Evolutionary conservation across 768 basidiomycete species (phyloP).

Genomic region (Pisolithus orientalis): DNA sequence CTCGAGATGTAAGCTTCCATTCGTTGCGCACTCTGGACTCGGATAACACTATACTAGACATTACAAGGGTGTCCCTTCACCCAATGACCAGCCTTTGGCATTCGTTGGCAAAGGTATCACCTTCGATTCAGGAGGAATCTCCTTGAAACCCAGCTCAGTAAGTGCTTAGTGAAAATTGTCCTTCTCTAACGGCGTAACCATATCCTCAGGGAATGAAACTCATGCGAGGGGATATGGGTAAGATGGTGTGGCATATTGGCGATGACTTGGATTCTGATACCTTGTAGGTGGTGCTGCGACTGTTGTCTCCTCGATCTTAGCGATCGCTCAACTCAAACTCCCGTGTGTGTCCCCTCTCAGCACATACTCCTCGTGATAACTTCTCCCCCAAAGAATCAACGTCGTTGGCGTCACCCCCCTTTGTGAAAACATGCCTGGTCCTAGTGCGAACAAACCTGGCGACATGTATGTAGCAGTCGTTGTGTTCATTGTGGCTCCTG

Average conservation of each 20-base stretch:
- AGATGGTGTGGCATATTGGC: neutral
- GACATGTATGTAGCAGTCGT: conserved; percentile 52
- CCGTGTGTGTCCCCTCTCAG: conserved; percentile 45
- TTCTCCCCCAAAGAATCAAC: conserved; percentile 49
- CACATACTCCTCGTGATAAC: neutral
- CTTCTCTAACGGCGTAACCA: neutral
- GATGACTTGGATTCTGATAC: neutral
- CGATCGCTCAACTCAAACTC: conserved; percentile 75
- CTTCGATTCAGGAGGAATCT: conserved; percentile 86
- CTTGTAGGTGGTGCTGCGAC: conserved; percentile 67
- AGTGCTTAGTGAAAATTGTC: conserved; percentile 15
- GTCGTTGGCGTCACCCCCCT: conserved; percentile 68
- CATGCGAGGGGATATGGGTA: conserved; percentile 87
- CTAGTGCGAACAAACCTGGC: conserved; percentile 64
- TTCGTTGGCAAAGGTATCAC: conserved; percentile 88
- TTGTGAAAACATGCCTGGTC: conserved; percentile 82
- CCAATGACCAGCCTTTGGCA: conserved; percentile 55
- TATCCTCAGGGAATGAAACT: conserved; percentile 65
- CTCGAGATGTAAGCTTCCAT: conserved; percentile 61
- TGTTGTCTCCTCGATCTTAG: conserved; percentile 64
- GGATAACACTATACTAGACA: conserved; percentile 38
- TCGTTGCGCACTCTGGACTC: neutral
- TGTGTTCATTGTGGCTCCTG: neutral
- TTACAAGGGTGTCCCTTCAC: conserved; percentile 68
- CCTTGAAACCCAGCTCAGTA: conserved; percentile 69